Conservation (phyloP, 768 basidiomycete species). For the Cyathus striatus region DNA sequence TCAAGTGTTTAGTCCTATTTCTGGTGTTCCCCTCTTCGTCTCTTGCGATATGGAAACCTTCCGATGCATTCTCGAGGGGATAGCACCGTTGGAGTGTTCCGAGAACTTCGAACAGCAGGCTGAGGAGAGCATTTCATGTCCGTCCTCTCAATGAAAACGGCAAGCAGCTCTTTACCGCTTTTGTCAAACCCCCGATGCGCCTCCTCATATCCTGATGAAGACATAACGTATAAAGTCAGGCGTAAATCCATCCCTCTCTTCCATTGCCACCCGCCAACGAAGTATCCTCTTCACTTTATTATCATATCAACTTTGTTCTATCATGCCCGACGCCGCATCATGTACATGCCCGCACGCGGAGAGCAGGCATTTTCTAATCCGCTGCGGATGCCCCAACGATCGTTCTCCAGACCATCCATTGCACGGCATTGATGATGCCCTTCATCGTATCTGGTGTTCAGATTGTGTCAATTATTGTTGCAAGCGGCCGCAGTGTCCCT, state of each 20-base stretch:
- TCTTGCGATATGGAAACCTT: too few relatives aligned
- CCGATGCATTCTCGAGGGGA: too few relatives aligned
- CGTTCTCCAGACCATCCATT: slow-evolving; percentile 20
- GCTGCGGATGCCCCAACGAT: slow-evolving; percentile 28
- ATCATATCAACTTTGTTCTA: neutral
- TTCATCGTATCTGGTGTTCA: slow-evolving; percentile 26
- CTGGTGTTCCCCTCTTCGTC: too few relatives aligned
- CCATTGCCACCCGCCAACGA: neutral
- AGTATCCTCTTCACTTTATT: neutral
- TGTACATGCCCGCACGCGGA: slow-evolving; percentile 15
- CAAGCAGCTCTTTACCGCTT: neutral
- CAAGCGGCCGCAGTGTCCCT: slow-evolving; percentile 17
- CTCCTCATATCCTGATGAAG: neutral
- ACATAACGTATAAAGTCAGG: neutral
- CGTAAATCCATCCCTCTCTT: neutral
- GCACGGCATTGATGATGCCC: slow-evolving; percentile 24
- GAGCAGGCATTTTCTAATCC: slow-evolving; percentile 20
- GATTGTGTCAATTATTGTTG: slow-evolving; percentile 21
- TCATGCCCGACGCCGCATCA: neutral
- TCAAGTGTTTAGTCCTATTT: too few relatives aligned
- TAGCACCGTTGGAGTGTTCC: too few relatives aligned
- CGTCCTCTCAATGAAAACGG: neutral
- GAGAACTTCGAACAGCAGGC: slow-evolving; percentile 3
- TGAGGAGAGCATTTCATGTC: slow-evolving; percentile 5
- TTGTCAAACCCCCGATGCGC: neutral